Percentiles rank a stretch among this genome's conserved stretches.
phyloP scores from a whole-genome alignment of 2,329 filamentous ascomycete genomes.

The Aspergillus sp. region DNA sequence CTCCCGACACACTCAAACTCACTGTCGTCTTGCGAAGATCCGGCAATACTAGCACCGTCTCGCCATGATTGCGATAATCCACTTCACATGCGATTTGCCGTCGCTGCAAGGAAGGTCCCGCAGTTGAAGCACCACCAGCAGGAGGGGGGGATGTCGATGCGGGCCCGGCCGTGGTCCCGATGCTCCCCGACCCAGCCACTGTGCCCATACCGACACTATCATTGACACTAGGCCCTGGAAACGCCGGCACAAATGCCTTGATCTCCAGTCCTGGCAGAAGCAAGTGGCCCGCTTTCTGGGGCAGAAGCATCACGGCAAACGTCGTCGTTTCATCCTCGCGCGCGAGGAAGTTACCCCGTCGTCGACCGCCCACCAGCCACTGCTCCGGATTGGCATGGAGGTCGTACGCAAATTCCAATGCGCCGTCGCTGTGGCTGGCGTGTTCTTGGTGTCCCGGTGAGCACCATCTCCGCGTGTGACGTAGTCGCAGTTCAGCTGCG shows the following conservation, averaged over 20 bases:
- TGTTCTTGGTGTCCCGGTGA: slow-evolving; percentile 19
- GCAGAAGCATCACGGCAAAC: slow-evolving; percentile 69
- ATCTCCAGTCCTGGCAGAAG: slow-evolving; percentile 73
- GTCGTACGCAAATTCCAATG: slow-evolving; percentile 75
- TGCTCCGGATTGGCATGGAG: slow-evolving; percentile 63
- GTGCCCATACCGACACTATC: too few relatives aligned
- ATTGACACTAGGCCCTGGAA: slow-evolving; percentile 2
- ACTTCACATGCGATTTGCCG: slow-evolving; percentile 58
- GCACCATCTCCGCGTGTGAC: slow-evolving; percentile 50
- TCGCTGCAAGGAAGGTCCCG: slow-evolving; percentile 17
- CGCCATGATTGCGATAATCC: slow-evolving; percentile 68
- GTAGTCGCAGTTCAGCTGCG: slow-evolving; percentile 41
- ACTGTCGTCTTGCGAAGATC: slow-evolving; percentile 66
- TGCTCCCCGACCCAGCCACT: too few relatives aligned
- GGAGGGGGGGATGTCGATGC: slow-evolving; percentile 18
- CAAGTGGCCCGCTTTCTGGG: slow-evolving; percentile 68
- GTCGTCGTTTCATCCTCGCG: slow-evolving; percentile 39
- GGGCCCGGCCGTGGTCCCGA: slow-evolving; percentile 8
- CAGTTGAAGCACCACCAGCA: slow-evolving; percentile 11
- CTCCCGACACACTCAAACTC: slow-evolving; percentile 59
- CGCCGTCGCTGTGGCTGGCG: slow-evolving; percentile 31
- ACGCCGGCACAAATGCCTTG: slow-evolving; percentile 47
- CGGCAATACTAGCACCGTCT: slow-evolving; percentile 65
- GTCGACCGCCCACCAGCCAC: slow-evolving; percentile 78
- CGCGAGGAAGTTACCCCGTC: slow-evolving; percentile 64